Base-by-base conservation (phyloP, 306 rosid genomes). In the Cucurbita ficifolia region DNA sequence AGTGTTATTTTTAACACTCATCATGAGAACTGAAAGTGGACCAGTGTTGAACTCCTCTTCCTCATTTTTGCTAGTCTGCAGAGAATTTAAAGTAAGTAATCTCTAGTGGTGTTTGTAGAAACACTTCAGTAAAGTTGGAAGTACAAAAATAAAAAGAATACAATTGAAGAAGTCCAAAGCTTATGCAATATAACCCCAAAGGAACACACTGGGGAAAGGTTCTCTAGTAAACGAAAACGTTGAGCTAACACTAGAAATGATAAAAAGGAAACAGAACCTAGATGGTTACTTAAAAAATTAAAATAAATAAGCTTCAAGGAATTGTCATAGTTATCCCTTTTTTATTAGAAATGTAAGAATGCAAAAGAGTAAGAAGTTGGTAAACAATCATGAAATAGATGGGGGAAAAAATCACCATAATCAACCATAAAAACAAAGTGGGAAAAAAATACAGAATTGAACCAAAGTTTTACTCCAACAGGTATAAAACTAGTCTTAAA, bases 1-100 rank as follows among this genome's bases (percentile, higher is more conserved):
- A 0, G 96, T 90, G 39, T 89, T 89, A 67, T 93, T 93, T 76
- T 88, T 93, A 17, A 93, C 98, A 82, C 97, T 93, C 96, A 90
- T 87, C 97, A 86, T 88, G 16, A 94, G 96, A 53, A 94, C 87
- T 45, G 97, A 94, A 2, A 94, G 86, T 8, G 97, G 98, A 4
- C 97, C 98, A 1, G 97, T 91, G 77, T 87, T 94, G 57, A 94
- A 94, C 40, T 94, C 98, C 76, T 94, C 98, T 61, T 89, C 98
- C 81, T 89, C 96, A 10, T 82, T 90, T 86, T 87, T 94, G 22
- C 0, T 42, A 64, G 40, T 65, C 92, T 91, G 82, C 24, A 58
- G 61, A 59, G 68, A 9, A 18, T 70, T 38, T 57, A 29, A 46
- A 65, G 35, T 7, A 61, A 61, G 45, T 65, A 65, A 8, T 21